Conservation (phyloP, 768 basidiomycete genomes). For the Suillus americanus region DNA sequence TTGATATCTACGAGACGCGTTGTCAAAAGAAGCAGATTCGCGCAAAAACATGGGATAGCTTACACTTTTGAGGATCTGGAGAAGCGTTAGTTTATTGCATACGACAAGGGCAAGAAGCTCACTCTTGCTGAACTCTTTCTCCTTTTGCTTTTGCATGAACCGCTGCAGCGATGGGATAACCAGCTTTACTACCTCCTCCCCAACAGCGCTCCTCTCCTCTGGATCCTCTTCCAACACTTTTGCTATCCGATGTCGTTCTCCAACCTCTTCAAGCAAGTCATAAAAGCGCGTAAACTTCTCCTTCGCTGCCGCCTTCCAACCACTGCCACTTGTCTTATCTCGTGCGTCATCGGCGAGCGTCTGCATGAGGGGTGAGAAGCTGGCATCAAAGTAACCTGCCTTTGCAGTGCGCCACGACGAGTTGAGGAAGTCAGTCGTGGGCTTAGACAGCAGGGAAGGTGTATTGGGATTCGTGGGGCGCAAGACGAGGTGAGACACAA, state of each 20-base stretch:
- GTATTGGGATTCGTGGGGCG: slow-evolving; percentile 49
- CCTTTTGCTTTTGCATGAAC: slow-evolving; percentile 72
- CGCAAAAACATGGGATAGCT: slow-evolving; percentile 16
- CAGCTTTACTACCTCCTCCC: slow-evolving; percentile 74
- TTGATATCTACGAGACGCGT: slow-evolving; percentile 66
- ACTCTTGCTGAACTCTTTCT: slow-evolving; percentile 89
- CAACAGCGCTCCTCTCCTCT: slow-evolving; percentile 55
- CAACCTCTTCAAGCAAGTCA: slow-evolving; percentile 75
- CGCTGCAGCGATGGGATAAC: slow-evolving; percentile 73
- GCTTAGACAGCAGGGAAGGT: slow-evolving; percentile 53
- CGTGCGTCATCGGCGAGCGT: slow-evolving; percentile 47
- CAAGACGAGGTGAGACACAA: slow-evolving; percentile 58
- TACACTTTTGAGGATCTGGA: slow-evolving; percentile 55
- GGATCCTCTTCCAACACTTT: slow-evolving; percentile 71
- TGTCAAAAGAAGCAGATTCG: slow-evolving; percentile 6
- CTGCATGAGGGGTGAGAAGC: slow-evolving; percentile 78
- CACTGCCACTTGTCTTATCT: slow-evolving; percentile 46
- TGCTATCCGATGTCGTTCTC: slow-evolving; percentile 71
- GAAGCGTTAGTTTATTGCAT: slow-evolving; percentile 1
- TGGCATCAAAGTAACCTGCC: slow-evolving; percentile 81
- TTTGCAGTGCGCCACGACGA: slow-evolving; percentile 79
- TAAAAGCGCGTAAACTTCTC: slow-evolving; percentile 85
- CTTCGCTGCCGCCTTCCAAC: slow-evolving; percentile 61
- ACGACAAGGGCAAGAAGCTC: slow-evolving; percentile 22
- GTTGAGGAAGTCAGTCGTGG: slow-evolving; percentile 60